phyloP scores from a whole-genome alignment of 73 alveolate species.

The Blepharisma japonicum region DNA sequence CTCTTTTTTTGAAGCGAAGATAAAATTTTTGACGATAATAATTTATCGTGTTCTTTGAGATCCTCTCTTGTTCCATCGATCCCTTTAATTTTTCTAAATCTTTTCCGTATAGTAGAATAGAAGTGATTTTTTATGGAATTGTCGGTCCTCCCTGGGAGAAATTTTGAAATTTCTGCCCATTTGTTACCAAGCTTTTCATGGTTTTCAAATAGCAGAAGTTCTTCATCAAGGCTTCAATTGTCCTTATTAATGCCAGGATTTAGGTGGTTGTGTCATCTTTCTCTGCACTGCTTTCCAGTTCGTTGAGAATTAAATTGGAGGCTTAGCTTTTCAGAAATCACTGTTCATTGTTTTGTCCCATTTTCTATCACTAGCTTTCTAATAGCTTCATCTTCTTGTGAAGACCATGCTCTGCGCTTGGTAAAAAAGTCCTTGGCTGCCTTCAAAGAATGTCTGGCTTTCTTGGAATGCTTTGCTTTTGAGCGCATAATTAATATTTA shows the following conservation, averaged over 20 bases:
- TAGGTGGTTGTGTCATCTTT: conserved; percentile 81
- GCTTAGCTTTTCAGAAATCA: conserved; percentile 42
- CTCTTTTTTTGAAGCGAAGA: not conserved
- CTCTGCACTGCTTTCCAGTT: conserved; percentile 88
- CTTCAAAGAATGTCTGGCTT: no score
- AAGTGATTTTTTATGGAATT: conserved; percentile 90
- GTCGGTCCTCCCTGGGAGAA: conserved; percentile 89
- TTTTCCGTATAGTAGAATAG: conserved; percentile 44
- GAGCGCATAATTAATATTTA: no score
- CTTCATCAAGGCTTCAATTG: conserved; percentile 75
- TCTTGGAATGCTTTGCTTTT: no score
- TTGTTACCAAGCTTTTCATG: conserved; percentile 82
- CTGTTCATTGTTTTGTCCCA: conserved; percentile 52
- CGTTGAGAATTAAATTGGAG: conserved; percentile 21
- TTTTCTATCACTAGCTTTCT: conserved; percentile 37
- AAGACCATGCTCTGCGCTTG: conserved; percentile 42
- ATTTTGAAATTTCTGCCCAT: conserved; percentile 87
- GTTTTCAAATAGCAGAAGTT: conserved; percentile 56
- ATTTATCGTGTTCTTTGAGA: not conserved
- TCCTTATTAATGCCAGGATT: conserved; percentile 77
- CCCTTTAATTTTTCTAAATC: conserved; percentile 3
- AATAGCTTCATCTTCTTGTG: conserved; percentile 40
- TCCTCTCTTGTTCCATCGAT: not conserved
- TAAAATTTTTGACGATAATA: not conserved
- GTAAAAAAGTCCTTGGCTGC: no score